phyloP scores from a whole-genome alignment of 805 yeast genomes.

The Candida yuanshanica region DNA sequence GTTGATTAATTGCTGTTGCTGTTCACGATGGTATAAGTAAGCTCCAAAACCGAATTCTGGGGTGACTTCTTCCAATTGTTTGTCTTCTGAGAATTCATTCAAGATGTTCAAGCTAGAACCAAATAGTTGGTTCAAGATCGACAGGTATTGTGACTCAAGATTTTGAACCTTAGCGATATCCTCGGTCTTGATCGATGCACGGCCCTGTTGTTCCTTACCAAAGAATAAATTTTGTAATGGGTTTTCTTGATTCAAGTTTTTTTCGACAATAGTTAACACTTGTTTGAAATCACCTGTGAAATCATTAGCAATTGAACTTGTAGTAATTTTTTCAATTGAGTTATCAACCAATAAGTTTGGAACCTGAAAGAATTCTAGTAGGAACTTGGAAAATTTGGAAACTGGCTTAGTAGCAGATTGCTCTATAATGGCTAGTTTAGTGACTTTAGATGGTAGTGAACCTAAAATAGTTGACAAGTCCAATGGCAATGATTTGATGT shows the following conservation, averaged over 20 bases:
- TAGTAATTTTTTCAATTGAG: slow-evolving; percentile 46
- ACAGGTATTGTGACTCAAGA: slow-evolving; percentile 72
- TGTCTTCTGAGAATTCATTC: slow-evolving; percentile 47
- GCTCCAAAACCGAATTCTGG: slow-evolving; percentile 91
- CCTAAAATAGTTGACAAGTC: slow-evolving; percentile 49
- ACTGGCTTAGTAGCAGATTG: slow-evolving; percentile 30
- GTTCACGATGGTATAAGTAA: slow-evolving; percentile 52
- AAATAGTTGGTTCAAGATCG: slow-evolving; percentile 67
- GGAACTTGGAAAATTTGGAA: slow-evolving; percentile 58
- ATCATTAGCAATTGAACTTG: slow-evolving; percentile 44
- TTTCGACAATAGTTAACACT: slow-evolving; percentile 41
- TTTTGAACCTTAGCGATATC: slow-evolving; percentile 38
- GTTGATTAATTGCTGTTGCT: slow-evolving; percentile 38
- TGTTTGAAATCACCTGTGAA: slow-evolving; percentile 20
- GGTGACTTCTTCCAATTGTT: slow-evolving; percentile 41
- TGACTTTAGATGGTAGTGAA: slow-evolving; percentile 37
- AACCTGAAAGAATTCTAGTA: slow-evolving; percentile 69
- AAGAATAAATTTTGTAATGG: slow-evolving; percentile 62
- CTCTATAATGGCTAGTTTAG: slow-evolving; percentile 59
- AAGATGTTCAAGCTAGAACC: slow-evolving; percentile 49
- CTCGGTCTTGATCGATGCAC: slow-evolving; percentile 15
- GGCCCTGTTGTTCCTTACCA: slow-evolving; percentile 35
- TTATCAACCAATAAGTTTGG: slow-evolving; percentile 40
- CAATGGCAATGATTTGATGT: slow-evolving; percentile 68
- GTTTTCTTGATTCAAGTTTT: slow-evolving; percentile 42